Evolutionary conservation across 2,329 filamentous ascomycete genomes (phyloP).

Genomic region (Diaporthe eres): DNA sequence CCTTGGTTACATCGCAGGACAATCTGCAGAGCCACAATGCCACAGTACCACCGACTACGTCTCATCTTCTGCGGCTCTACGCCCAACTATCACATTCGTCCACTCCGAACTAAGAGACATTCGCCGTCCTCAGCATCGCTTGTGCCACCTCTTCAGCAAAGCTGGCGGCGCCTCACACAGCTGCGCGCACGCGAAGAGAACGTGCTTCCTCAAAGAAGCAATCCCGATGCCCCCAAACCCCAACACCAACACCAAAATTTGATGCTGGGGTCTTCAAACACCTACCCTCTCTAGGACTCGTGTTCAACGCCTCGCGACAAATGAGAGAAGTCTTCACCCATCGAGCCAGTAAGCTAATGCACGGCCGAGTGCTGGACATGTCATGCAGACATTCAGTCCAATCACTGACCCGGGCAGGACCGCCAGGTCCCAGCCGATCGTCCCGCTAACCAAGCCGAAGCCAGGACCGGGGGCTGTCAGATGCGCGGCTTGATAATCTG

Average conservation of each 20-base stretch:
- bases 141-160: constrained; percentile 7
- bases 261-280: neutral
- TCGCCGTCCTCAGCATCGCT: neutral
- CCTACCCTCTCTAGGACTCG: constrained; percentile 1
- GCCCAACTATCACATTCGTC: neutral
- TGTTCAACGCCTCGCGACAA: constrained; percentile 8
- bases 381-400: constrained; percentile 19
- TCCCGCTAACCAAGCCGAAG: neutral
- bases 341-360: constrained; percentile 12
- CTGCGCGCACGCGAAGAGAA: constrained; percentile 7
- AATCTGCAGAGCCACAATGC: constrained; percentile 14
- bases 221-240: no score
- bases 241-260: neutral
- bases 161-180: constrained; percentile 10
- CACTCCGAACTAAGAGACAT: constrained; percentile 12
- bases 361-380: constrained; percentile 16
- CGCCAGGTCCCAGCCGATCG: constrained; percentile 3
- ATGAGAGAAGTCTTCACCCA: neutral
- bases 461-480: constrained; percentile 18
- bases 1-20: constrained; percentile 24
- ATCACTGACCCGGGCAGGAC: constrained; percentile 17
- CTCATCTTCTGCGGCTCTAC: constrained; percentile 32
- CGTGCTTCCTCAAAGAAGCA: neutral
- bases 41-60: constrained; percentile 20
- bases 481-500: constrained; percentile 5